Conservation (phyloP, 306 rosid genomes). For the Cucumis cinereus region DNA sequence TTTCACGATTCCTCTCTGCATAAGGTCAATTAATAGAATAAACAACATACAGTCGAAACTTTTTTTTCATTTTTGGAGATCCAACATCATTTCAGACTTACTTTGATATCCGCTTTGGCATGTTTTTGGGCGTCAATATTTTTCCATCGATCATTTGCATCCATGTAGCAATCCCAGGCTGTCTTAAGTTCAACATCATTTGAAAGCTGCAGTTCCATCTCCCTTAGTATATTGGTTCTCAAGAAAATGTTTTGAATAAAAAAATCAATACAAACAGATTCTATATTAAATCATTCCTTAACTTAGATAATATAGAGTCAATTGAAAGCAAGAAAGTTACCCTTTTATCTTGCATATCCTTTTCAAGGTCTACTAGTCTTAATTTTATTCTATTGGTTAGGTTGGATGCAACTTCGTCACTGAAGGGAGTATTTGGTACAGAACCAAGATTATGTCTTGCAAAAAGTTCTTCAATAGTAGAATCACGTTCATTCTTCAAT, state of each 20-base stretch:
- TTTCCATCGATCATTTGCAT: constrained; percentile 57
- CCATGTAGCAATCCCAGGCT: constrained; percentile 55
- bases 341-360: constrained; percentile 65
- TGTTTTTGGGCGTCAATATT: constrained; percentile 43
- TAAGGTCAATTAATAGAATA: neutral
- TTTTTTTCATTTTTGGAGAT: neutral
- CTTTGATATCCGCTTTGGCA: constrained; percentile 55
- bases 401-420: constrained; percentile 46
- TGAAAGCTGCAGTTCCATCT: constrained; percentile 33
- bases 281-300: neutral
- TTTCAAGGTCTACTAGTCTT: constrained; percentile 58
- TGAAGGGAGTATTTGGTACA: constrained; percentile 56
- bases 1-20: constrained; percentile 54
- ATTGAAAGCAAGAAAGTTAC: constrained; percentile 17
- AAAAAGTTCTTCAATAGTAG: constrained; percentile 42
- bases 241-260: neutral
- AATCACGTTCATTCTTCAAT: constrained; percentile 69
- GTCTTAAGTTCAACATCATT: constrained; percentile 50
- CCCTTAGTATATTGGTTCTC: neutral
- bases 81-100: constrained; percentile 18
- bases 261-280: neutral
- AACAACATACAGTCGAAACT: neutral
- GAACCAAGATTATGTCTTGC: constrained; percentile 56
- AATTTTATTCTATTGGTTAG: constrained; percentile 57
- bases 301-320: neutral